A percentile compares a stretch with the other conserved stretches of the same genome.
Conservation (phyloP, 257 asterid genomes). For the Petrea volubilis region DNA sequence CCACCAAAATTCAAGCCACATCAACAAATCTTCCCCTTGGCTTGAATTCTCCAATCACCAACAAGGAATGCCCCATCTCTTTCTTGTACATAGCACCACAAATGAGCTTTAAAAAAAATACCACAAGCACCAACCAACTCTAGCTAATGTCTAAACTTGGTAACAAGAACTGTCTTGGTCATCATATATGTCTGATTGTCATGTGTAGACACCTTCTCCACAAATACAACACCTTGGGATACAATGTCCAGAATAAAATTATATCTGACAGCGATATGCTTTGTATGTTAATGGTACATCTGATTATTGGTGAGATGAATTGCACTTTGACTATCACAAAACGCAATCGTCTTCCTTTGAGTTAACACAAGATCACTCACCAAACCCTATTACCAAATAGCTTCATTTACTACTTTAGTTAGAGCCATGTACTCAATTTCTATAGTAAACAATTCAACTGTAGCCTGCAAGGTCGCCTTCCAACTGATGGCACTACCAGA, state of each 20-base stretch:
- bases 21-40: no score
- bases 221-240: not conserved
- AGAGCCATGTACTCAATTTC: no score
- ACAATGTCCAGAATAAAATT: not conserved
- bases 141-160: not conserved
- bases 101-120: not conserved
- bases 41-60: not conserved
- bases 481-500: no score
- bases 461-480: no score
- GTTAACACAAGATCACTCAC: no score
- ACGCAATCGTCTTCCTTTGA: no score
- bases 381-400: no score
- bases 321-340: not conserved
- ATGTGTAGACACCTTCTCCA: not conserved
- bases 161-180: not conserved
- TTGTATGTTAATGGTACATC: no score
- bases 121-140: not conserved
- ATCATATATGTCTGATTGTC: not conserved
- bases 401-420: no score
- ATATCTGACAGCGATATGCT: not conserved
- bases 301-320: not conserved
- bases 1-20: no score
- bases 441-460: no score
- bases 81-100: not conserved
- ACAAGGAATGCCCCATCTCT: not conserved